Percentiles rank a stretch among this genome's conserved stretches.
phyloP scores from a whole-genome alignment of 1,284 basidiomycete genomes.

The Pseudozyma tsukubaensis region DNA sequence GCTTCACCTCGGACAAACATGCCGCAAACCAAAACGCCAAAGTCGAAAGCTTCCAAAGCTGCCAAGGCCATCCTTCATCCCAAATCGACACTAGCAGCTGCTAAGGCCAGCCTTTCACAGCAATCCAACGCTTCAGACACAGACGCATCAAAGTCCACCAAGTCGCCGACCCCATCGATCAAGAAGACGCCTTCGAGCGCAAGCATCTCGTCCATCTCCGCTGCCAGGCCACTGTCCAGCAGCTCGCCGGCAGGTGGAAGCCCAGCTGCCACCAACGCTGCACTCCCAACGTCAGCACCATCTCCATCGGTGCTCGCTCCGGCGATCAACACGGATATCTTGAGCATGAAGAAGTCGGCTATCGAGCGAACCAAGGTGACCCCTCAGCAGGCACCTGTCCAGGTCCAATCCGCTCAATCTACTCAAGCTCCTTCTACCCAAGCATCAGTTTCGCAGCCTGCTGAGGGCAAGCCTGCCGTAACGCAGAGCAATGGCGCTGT shows the following conservation, averaged over 20 bases:
- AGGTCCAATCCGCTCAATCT: not conserved
- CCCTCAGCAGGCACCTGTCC: slow-evolving; percentile 1
- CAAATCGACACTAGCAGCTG: slow-evolving; percentile 34
- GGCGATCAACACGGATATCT: slow-evolving; percentile 14
- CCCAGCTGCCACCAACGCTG: slow-evolving; percentile 8
- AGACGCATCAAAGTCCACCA: not conserved
- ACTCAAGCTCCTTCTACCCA: slow-evolving; percentile 1
- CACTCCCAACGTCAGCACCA: slow-evolving; percentile 5
- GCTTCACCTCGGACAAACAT: slow-evolving; percentile 4
- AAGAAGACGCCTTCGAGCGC: slow-evolving; percentile 27
- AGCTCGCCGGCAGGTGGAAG: slow-evolving; percentile 12
- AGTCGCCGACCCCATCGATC: slow-evolving; percentile 21
- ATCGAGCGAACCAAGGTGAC: slow-evolving; percentile 4
- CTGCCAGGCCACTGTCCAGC: slow-evolving; percentile 13
- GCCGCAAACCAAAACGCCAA: slow-evolving; percentile 23
- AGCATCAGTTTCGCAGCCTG: not conserved
- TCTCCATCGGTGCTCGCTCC: slow-evolving; percentile 22
- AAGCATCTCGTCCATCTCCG: slow-evolving; percentile 18
- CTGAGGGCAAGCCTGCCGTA: not conserved
- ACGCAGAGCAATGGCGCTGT: not conserved
- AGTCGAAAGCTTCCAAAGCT: slow-evolving; percentile 37
- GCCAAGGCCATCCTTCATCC: slow-evolving; percentile 45
- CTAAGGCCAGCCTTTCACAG: slow-evolving; percentile 16
- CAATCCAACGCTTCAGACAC: slow-evolving; percentile 3
- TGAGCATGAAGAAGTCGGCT: slow-evolving; percentile 25